A percentile compares a stretch with the other conserved stretches of the same genome.
Conservation (phyloP, 2,329 filamentous ascomycete species). For the Albifimbria verrucaria region DNA sequence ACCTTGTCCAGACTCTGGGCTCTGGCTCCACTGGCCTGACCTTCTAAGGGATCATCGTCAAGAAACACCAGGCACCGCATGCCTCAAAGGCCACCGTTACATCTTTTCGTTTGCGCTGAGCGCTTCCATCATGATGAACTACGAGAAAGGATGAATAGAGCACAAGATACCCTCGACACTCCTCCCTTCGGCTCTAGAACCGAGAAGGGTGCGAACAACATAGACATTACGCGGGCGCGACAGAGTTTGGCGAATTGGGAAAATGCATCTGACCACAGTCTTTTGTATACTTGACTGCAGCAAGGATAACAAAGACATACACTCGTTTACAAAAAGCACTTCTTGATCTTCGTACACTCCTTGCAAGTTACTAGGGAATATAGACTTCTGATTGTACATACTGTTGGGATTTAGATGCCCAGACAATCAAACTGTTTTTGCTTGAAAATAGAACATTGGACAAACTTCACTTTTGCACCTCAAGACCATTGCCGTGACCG, state of each 20-base stretch:
- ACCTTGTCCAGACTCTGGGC: slow-evolving; percentile 51
- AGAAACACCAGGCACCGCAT: too few species aligned
- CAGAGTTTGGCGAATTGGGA: background rate
- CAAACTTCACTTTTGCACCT: background rate
- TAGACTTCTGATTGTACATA: slow-evolving; percentile 25
- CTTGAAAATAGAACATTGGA: background rate
- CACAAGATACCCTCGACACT: background rate
- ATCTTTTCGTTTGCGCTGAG: slow-evolving; percentile 1
- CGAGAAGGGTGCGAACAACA: slow-evolving; percentile 8
- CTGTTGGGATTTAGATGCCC: slow-evolving; percentile 9
- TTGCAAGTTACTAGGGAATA: slow-evolving; percentile 15
- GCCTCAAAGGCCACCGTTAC: background rate
- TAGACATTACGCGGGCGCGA: background rate
- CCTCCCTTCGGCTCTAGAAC: slow-evolving; percentile 15
- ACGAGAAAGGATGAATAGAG: background rate
- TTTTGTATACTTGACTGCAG: slow-evolving; percentile 19
- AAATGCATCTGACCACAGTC: slow-evolving; percentile 17
- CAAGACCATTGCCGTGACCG: too few species aligned
- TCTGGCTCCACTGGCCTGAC: slow-evolving; percentile 21
- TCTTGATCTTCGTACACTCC: slow-evolving; percentile 20
- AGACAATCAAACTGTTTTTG: slow-evolving; percentile 7
- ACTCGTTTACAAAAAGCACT: slow-evolving; percentile 19
- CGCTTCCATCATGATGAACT: background rate
- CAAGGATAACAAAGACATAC: slow-evolving; percentile 23
- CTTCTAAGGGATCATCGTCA: slow-evolving; percentile 9